These are phyloP conservation scores for Scutellaria galericulata DNA, from an alignment of 257 asterid genomes.

Conservation along the genomic window DNA sequence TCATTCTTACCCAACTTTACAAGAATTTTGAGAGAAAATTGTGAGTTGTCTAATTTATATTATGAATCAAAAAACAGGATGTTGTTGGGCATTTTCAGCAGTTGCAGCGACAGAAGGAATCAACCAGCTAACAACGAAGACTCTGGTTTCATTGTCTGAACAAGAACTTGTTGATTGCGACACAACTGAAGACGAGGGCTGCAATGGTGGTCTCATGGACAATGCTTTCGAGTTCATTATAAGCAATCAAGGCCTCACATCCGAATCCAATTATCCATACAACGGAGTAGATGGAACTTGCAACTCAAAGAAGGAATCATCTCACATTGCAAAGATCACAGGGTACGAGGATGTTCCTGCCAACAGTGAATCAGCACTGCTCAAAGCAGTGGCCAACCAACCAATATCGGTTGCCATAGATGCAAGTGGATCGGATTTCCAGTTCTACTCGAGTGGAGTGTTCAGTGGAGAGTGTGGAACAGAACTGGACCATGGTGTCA, in stretches of 20 bases:
- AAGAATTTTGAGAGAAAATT: too few relatives aligned
- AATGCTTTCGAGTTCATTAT: conserved; percentile 22
- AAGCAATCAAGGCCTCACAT: conserved; percentile 27
- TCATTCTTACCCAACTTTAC: too few relatives aligned
- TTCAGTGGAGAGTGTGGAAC: too few relatives aligned
- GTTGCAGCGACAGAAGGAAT: conserved; percentile 15
- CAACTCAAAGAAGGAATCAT: conserved; percentile 28
- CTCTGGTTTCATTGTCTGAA: conserved; percentile 1
- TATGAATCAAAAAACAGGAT: background rate
- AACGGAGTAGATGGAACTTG: conserved; percentile 24
- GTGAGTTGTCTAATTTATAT: too few relatives aligned
- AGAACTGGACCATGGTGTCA: too few relatives aligned
- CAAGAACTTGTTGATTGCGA: conserved; percentile 31
- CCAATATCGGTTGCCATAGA: too few relatives aligned
- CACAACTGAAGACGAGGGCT: conserved; percentile 21
- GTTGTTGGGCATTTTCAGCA: conserved; percentile 6
- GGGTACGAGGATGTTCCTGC: conserved; percentile 31
- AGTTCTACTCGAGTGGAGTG: too few relatives aligned
- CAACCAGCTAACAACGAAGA: background rate
- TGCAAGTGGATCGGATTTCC: too few relatives aligned
- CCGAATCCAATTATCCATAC: conserved; percentile 27
- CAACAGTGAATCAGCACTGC: conserved; percentile 12
- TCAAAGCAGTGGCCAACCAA: too few relatives aligned
- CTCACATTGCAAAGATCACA: conserved; percentile 18
- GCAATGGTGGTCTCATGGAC: conserved; percentile 26